Evolutionary conservation across 2,329 filamentous ascomycete genomes (phyloP).

Genomic region (Epichloe amarillans): DNA sequence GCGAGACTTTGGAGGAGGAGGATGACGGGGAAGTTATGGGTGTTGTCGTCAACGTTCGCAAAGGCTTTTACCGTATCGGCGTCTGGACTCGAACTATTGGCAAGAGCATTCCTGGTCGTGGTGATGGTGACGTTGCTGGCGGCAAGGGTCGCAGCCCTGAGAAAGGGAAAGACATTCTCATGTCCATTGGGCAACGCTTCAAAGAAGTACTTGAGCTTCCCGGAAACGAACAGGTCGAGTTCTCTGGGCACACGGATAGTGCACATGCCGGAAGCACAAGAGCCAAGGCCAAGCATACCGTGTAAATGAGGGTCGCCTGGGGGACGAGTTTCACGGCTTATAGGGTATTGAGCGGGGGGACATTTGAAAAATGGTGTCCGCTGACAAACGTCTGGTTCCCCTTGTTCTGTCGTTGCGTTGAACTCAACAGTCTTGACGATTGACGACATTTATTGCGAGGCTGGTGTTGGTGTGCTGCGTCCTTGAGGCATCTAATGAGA

Average conservation of each 20-base stretch:
- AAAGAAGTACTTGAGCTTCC: constrained; percentile 82
- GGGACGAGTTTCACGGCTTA: background rate
- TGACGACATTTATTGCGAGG: background rate
- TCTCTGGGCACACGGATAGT: constrained; percentile 90
- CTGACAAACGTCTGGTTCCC: background rate
- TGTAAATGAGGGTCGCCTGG: constrained; percentile 35
- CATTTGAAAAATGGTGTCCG: constrained; percentile 14
- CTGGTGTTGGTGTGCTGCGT: background rate
- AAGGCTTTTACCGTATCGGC: constrained; percentile 94
- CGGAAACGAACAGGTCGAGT: constrained; percentile 69
- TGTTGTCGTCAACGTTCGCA: constrained; percentile 96
- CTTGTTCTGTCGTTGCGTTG: background rate
- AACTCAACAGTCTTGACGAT: background rate
- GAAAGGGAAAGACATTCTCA: constrained; percentile 74
- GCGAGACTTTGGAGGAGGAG: constrained; percentile 92
- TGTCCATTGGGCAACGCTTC: constrained; percentile 78
- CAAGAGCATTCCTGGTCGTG: constrained; percentile 65
- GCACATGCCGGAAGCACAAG: constrained; percentile 87
- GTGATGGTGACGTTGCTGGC: constrained; percentile 57
- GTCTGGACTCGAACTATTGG: constrained; percentile 94
- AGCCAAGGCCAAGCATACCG: constrained; percentile 85
- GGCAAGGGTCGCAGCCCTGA: constrained; percentile 66
- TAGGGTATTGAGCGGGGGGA: constrained; percentile 6
- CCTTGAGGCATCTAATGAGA: background rate
- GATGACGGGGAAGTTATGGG: constrained; percentile 99